Conservation (phyloP, 768 basidiomycete species). For the Austroboletus eburneus region DNA sequence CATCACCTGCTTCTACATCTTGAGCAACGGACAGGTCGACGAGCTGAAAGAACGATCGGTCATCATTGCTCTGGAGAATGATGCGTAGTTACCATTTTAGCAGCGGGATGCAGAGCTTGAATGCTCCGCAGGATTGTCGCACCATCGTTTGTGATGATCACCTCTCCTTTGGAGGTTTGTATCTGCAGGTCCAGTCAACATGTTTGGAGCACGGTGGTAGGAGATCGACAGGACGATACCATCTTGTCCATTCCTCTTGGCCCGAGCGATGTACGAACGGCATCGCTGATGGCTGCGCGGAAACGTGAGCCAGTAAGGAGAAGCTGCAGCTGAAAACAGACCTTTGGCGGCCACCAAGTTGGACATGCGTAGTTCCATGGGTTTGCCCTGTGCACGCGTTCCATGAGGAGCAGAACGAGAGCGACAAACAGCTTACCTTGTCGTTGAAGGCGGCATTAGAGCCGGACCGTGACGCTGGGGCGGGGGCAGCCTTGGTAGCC, state of each 20-base stretch:
- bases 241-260: constrained; percentile 99
- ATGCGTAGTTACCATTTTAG: constrained; percentile 73
- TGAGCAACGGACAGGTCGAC: constrained; percentile 98
- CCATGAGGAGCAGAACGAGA: constrained; percentile 1
- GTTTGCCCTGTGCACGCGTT: constrained; percentile 73
- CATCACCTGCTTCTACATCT: constrained; percentile 98
- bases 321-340: constrained; percentile 24
- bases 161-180: constrained; percentile 93
- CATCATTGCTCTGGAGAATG: background rate
- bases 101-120: constrained; percentile 95
- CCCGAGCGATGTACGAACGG: constrained; percentile 92
- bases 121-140: constrained; percentile 96
- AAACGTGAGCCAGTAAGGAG: constrained; percentile 3
- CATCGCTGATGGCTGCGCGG: constrained; percentile 86
- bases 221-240: constrained; percentile 45
- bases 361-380: constrained; percentile 94
- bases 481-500: constrained; percentile 24
- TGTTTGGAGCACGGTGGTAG: background rate
- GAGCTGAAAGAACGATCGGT: constrained; percentile 50
- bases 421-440: constrained; percentile 46
- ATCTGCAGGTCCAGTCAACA: constrained; percentile 51
- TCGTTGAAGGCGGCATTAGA: constrained; percentile 83
- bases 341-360: constrained; percentile 99
- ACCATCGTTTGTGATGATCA: constrained; percentile 97
- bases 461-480: constrained; percentile 37